phyloP scores from a whole-genome alignment of 2,329 filamentous ascomycete species.

The Torrubiellomyces zombiae region DNA sequence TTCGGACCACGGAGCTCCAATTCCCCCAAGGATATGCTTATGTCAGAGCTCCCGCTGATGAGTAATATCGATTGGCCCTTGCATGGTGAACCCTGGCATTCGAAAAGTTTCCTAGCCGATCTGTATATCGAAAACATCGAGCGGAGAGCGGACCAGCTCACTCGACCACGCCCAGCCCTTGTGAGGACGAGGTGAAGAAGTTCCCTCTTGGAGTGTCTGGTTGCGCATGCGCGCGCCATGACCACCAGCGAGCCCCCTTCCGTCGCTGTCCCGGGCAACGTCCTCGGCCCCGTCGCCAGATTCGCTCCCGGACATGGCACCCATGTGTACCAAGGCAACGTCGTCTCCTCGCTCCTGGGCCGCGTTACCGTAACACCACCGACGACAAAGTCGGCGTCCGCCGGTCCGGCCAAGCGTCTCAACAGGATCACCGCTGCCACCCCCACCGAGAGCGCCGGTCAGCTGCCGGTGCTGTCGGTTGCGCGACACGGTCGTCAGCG shows the following conservation, averaged over 20 bases:
- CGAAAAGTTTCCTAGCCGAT: no score
- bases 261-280: slow-evolving; percentile 66
- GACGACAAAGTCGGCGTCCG: slow-evolving; percentile 23
- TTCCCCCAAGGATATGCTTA: no score
- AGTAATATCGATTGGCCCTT: no score
- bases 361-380: slow-evolving; percentile 40
- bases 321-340: slow-evolving; percentile 56
- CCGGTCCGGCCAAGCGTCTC: slow-evolving; percentile 39
- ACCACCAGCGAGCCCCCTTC: slow-evolving; percentile 23
- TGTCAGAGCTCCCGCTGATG: no score
- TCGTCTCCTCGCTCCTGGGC: slow-evolving; percentile 73
- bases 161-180: no score
- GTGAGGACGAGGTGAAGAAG: no score
- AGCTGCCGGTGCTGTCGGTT: slow-evolving; percentile 44
- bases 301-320: slow-evolving; percentile 69
- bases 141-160: no score
- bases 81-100: no score
- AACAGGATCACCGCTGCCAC: slow-evolving; percentile 36
- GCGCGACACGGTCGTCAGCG: slow-evolving; percentile 33
- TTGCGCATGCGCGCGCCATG: slow-evolving; percentile 9
- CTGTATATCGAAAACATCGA: no score
- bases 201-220: background rate
- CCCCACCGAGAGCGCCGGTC: slow-evolving; percentile 26
- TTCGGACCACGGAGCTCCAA: no score
- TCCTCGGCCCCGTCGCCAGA: slow-evolving; percentile 49